Evolutionary conservation across 805 yeast species (phyloP).

Genomic region (Suhomyces xylopsoci): DNA sequence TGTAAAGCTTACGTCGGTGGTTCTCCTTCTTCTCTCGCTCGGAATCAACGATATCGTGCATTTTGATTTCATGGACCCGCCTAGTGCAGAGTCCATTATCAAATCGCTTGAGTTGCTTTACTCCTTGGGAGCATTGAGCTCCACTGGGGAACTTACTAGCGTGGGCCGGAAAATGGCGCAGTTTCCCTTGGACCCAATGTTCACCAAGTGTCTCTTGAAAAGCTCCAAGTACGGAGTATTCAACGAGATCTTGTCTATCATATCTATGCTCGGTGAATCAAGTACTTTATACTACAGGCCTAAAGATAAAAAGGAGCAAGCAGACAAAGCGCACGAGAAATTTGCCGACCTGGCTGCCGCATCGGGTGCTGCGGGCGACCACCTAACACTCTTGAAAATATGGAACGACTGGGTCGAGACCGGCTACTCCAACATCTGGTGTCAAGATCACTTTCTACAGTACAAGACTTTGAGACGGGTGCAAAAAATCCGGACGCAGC

Average conservation of each 20-base stretch:
- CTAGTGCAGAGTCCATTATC: conserved; percentile 67
- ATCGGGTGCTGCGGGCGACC: conserved; percentile 63
- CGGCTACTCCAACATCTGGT: conserved; percentile 75
- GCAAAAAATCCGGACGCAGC: conserved; percentile 67
- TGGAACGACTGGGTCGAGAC: conserved; percentile 74
- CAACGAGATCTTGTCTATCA: conserved; percentile 65
- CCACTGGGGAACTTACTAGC: conserved; percentile 71
- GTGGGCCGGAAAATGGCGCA: conserved; percentile 85
- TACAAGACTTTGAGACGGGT: conserved; percentile 68
- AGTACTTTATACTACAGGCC: conserved; percentile 70
- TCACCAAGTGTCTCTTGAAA: conserved; percentile 69
- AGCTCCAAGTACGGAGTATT: conserved; percentile 62
- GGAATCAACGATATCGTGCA: conserved; percentile 80
- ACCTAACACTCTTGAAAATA: conserved; percentile 67
- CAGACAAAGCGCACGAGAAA: conserved; percentile 58
- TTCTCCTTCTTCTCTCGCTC: conserved; percentile 71
- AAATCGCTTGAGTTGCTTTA: conserved; percentile 80
- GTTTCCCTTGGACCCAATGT: conserved; percentile 88
- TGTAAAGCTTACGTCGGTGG: conserved; percentile 73
- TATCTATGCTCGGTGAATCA: conserved; percentile 82
- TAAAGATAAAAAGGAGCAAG: conserved; percentile 59
- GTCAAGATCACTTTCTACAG: conserved; percentile 78
- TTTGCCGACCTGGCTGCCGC: conserved; percentile 39
- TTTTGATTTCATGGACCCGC: conserved; percentile 91
- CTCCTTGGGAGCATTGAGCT: conserved; percentile 81